phyloP scores from a whole-genome alignment of 2,329 filamentous ascomycete species.

The Calonectria pteridis region DNA sequence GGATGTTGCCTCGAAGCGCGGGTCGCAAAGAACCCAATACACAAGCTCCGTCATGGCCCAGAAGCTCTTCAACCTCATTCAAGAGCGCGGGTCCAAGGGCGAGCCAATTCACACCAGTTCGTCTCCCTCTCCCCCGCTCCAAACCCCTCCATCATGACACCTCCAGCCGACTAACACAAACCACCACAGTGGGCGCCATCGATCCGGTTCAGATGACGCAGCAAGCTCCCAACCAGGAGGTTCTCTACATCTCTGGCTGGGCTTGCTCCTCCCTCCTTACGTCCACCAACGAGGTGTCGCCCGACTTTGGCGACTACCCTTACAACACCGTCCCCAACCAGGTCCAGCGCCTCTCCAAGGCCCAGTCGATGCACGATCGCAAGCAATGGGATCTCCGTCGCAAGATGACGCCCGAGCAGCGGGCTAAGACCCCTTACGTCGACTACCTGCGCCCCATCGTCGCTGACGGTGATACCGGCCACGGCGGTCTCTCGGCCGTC shows the following conservation, averaged over 20 bases:
- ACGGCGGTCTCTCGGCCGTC: slow-evolving; percentile 92
- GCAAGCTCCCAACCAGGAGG: slow-evolving; percentile 94
- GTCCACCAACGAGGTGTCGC: slow-evolving; percentile 95
- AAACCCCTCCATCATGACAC: neutral
- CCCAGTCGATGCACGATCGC: slow-evolving; percentile 95
- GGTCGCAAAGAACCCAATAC: slow-evolving; percentile 87
- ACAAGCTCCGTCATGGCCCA: slow-evolving; percentile 94
- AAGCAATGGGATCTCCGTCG: slow-evolving; percentile 92
- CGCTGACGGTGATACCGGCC: slow-evolving; percentile 95
- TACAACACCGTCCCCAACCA: slow-evolving; percentile 99
- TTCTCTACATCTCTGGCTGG: slow-evolving; percentile 97
- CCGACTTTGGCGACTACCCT: slow-evolving; percentile 98
- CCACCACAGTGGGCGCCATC: slow-evolving; percentile 85
- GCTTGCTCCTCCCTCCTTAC: slow-evolving; percentile 95
- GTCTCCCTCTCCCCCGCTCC: slow-evolving; percentile 42
- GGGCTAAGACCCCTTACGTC: slow-evolving; percentile 81
- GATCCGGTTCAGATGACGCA: slow-evolving; percentile 99
- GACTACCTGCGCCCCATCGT: slow-evolving; percentile 97
- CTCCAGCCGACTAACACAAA: slow-evolving; percentile 27
- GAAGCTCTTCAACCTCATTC: slow-evolving; percentile 92
- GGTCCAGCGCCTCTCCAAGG: slow-evolving; percentile 95
- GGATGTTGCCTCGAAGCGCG: slow-evolving; percentile 94
- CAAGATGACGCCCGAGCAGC: slow-evolving; percentile 80
- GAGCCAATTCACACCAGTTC: slow-evolving; percentile 93
- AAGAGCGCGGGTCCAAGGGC: slow-evolving; percentile 80